Conservation (phyloP, 2,329 filamentous ascomycete genomes). For the Aquanectria penicillioides region DNA sequence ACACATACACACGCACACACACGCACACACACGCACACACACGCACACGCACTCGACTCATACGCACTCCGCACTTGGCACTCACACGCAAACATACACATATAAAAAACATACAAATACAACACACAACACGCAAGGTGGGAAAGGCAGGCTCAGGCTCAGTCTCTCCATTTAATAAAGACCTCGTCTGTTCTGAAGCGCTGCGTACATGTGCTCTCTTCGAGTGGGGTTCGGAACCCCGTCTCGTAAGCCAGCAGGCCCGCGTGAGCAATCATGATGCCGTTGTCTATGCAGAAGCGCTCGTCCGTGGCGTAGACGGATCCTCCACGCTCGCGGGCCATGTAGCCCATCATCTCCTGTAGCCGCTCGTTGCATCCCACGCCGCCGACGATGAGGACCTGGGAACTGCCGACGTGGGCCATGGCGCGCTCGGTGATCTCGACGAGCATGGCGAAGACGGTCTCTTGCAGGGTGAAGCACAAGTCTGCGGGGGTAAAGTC, state of each 20-base stretch:
- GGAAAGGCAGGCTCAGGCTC: conserved; percentile 27
- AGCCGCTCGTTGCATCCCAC: conserved; percentile 95
- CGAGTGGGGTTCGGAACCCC: conserved; percentile 79
- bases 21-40: no score
- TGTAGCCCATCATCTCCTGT: conserved; percentile 98
- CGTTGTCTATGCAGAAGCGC: conserved; percentile 98
- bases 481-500: conserved; percentile 83
- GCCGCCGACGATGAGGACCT: conserved; percentile 94
- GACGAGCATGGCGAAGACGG: conserved; percentile 94
- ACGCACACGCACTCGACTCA: no score
- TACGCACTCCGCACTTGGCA: no score
- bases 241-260: conserved; percentile 86
- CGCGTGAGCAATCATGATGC: conserved; percentile 97
- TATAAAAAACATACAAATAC: not conserved
- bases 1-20: conserved; percentile 5
- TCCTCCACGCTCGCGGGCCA: conserved; percentile 89
- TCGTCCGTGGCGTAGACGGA: conserved; percentile 96
- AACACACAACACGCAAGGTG: conserved; percentile 1
- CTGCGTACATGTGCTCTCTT: conserved; percentile 87
- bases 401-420: conserved; percentile 91
- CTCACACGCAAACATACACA: not conserved
- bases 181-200: conserved; percentile 86
- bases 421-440: conserved; percentile 99
- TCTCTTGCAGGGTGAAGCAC: conserved; percentile 96
- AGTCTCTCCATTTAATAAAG: conserved; percentile 80